These are phyloP conservation scores for Ceratobasidium sp. DNA, from an alignment of 1,284 basidiomycete genomes.

Conservation along the genomic window DNA sequence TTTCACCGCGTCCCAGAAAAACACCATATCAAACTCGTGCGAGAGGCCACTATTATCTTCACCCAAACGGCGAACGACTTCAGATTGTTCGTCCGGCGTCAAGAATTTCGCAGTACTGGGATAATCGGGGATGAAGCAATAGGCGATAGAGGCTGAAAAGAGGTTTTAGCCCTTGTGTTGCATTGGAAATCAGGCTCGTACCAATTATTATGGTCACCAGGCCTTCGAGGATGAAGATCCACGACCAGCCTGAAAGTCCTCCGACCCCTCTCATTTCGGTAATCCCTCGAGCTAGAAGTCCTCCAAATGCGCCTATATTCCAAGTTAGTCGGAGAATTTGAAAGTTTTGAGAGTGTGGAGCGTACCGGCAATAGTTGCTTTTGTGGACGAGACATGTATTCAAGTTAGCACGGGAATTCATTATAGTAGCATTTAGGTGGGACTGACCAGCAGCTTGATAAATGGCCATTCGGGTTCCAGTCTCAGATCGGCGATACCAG, in stretches of 20 bases:
- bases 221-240: constrained; percentile 85
- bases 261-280: constrained; percentile 77
- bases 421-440: no score
- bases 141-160: constrained; percentile 59
- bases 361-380: constrained; percentile 39
- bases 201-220: constrained; percentile 71
- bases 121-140: constrained; percentile 71
- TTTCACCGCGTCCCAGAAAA: constrained; percentile 63
- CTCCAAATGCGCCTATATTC: constrained; percentile 75
- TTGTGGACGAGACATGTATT: neutral
- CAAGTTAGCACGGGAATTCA: no score
- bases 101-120: constrained; percentile 72
- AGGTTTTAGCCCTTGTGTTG: neutral
- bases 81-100: constrained; percentile 63
- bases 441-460: constrained; percentile 43
- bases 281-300: constrained; percentile 74
- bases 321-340: constrained; percentile 76
- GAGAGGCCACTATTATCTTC: constrained; percentile 66
- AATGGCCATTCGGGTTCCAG: constrained; percentile 44
- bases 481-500: constrained; percentile 55
- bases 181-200: neutral
- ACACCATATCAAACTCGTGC: constrained; percentile 63
- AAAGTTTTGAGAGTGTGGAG: constrained; percentile 57
- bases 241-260: constrained; percentile 68
- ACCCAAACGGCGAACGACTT: constrained; percentile 64